These are phyloP conservation scores for Phytophthora hybrid DNA, from an alignment of 352 stramenopile species.

Conservation along the genomic window DNA sequence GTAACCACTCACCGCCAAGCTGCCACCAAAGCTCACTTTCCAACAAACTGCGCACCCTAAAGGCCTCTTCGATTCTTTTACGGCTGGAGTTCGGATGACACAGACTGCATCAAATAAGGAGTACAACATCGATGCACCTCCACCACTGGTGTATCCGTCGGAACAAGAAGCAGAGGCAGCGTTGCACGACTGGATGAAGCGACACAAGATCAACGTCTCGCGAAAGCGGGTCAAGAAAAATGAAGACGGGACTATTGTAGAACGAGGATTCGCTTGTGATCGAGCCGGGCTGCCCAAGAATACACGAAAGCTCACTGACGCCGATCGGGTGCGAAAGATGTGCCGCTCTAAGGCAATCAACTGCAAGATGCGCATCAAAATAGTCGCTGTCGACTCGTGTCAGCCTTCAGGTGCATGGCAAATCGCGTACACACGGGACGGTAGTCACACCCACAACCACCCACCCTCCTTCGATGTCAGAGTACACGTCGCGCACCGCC, in stretches of 20 bases:
- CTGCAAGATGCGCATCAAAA: constrained; percentile 4
- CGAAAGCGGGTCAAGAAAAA: background rate
- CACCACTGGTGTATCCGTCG: background rate
- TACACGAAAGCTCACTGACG: background rate
- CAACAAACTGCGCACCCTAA: background rate
- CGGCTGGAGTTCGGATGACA: background rate
- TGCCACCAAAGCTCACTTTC: background rate
- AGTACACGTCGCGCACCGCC: constrained; percentile 1
- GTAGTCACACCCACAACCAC: constrained; percentile 11
- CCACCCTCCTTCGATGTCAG: background rate
- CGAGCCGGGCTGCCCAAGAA: background rate
- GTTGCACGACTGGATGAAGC: background rate
- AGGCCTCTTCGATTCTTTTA: background rate
- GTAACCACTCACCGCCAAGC: background rate
- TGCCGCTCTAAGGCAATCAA: background rate
- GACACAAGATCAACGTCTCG: background rate
- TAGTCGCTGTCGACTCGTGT: background rate
- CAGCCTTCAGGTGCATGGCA: background rate
- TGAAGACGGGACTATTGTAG: background rate
- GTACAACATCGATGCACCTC: background rate
- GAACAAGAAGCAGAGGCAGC: background rate
- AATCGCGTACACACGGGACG: constrained; percentile 1
- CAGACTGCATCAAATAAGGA: background rate
- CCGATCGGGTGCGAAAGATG: background rate
- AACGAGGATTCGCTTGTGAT: background rate